These are phyloP conservation scores for Ogataea siamensis DNA, from an alignment of 805 yeast species.

Conservation along the genomic window DNA sequence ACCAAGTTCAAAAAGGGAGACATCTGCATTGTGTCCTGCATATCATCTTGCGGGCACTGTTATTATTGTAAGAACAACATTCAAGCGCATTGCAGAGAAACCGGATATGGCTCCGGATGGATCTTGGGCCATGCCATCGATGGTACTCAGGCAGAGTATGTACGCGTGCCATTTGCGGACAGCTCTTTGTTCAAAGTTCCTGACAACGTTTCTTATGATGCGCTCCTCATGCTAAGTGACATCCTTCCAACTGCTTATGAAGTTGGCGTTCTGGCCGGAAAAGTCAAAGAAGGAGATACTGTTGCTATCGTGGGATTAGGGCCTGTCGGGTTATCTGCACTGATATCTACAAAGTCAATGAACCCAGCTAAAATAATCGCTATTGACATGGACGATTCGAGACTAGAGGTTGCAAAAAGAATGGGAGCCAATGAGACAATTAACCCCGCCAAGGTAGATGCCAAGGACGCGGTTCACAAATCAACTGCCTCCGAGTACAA, in stretches of 20 bases:
- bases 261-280: conserved; percentile 59
- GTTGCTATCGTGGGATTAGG: conserved; percentile 70
- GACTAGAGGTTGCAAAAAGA: conserved; percentile 54
- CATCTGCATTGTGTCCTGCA: conserved; percentile 61
- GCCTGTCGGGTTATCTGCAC: conserved; percentile 65
- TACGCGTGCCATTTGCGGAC: conserved; percentile 52
- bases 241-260: conserved; percentile 68
- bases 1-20: conserved; percentile 53
- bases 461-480: conserved; percentile 36
- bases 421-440: conserved; percentile 60
- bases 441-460: conserved; percentile 48
- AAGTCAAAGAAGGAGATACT: conserved; percentile 50
- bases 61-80: conserved; percentile 53
- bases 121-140: conserved; percentile 55
- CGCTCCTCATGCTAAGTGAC: conserved; percentile 59
- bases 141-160: conserved; percentile 67
- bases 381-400: conserved; percentile 57
- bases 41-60: conserved; percentile 60
- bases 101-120: conserved; percentile 46
- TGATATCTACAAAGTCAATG: conserved; percentile 50
- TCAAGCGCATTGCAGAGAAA: conserved; percentile 57
- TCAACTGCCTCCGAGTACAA: conserved; percentile 30
- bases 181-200: conserved; percentile 37
- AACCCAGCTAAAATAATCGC: conserved; percentile 57
- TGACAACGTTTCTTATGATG: conserved; percentile 37